A percentile compares a stretch with the other conserved stretches of the same genome.
Evolutionary conservation across 2,329 filamentous ascomycete species (phyloP).

Genomic region (Aspergillus sp.): DNA sequence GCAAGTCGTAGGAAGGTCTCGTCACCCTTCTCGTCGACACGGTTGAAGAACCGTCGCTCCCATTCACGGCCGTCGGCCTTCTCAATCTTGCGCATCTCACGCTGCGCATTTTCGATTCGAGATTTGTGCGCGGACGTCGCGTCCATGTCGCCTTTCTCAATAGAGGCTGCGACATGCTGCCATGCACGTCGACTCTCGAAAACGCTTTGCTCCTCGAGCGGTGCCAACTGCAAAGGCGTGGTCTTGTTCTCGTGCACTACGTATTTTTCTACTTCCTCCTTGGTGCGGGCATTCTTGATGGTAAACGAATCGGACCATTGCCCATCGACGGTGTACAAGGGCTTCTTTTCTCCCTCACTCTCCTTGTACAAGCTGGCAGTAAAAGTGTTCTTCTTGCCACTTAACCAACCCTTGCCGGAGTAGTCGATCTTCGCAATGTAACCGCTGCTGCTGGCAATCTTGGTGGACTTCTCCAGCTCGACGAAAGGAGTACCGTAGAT

Average conservation of each 20-base stretch:
- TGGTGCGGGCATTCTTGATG: slow-evolving; percentile 61
- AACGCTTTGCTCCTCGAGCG: slow-evolving; percentile 72
- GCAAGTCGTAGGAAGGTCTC: slow-evolving; percentile 39
- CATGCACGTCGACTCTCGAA: slow-evolving; percentile 85
- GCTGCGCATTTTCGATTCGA: slow-evolving; percentile 84
- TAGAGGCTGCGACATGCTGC: slow-evolving; percentile 75
- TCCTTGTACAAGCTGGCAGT: slow-evolving; percentile 65
- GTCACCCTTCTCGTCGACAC: slow-evolving; percentile 28
- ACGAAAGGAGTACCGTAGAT: slow-evolving; percentile 71
- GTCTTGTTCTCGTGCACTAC: slow-evolving; percentile 52
- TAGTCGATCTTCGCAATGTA: slow-evolving; percentile 90
- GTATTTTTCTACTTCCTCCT: slow-evolving; percentile 51
- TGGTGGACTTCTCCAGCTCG: slow-evolving; percentile 77
- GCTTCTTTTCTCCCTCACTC: slow-evolving; percentile 58
- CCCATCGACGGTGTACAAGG: slow-evolving; percentile 73
- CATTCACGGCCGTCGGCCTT: slow-evolving; percentile 67
- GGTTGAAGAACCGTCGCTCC: slow-evolving; percentile 75
- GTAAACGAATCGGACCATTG: slow-evolving; percentile 84
- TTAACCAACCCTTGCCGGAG: slow-evolving; percentile 87
- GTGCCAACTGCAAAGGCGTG: slow-evolving; percentile 63
- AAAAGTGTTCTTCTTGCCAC: slow-evolving; percentile 91
- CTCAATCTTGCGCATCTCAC: slow-evolving; percentile 67
- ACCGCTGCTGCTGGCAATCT: slow-evolving; percentile 79
- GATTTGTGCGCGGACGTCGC: slow-evolving; percentile 69
- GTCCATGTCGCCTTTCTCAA: slow-evolving; percentile 78